Base-by-base conservation (phyloP, 2,329 filamentous ascomycete genomes). In the Ambrosiella beaveri region DNA sequence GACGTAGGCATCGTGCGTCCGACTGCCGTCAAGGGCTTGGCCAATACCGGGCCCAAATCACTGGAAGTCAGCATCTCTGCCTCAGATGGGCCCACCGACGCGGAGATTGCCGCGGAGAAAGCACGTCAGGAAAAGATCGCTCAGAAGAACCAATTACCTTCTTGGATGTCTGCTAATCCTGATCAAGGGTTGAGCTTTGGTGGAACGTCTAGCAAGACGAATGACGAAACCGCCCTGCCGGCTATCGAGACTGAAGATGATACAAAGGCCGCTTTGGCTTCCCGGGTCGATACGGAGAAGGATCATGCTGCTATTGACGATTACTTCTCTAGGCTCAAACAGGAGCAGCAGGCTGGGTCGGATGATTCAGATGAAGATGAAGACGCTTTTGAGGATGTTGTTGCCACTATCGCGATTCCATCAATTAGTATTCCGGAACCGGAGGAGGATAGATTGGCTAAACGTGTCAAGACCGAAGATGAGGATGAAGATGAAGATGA, bases 11-110 rank as follows among this genome's bases (percentile, higher is more conserved):
- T 72, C 7, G 73, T 74, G 60, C 75, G 77, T 53, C 84, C 84
- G 1, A 84, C 82, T 47, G 81, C 83, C 19, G 85, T 88, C 58
- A 82, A 79, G 68, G 85, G 85, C 4, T 71, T 87, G 63, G 75
- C 78, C 11, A 82, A 83, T 62, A 80, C 77, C 7, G 82, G 79
- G 0, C 82, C 83, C 5, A 82, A 83, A 67, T 82, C 81, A 53
- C 84, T 88, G 63, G 77, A 79, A 13, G 80, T 88, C 60, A 82
- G 78, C 59, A 84, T 88, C 61, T 84, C 82, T 15, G 80, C 81
- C 7, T 76, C 75, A 19, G 78, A 81, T 54, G 82, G 84, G 11
- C 81, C 78, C 5, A 79, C 80, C 9, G 82, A 84, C 63, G 83
- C 82, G 55, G 81, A 85, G 64, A 78, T 79, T 66, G 78, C 78